Percentiles rank a stretch among this genome's conserved stretches.
phyloP scores from a whole-genome alignment of 2,329 filamentous ascomycete genomes.

The Verticillium dahliae region DNA sequence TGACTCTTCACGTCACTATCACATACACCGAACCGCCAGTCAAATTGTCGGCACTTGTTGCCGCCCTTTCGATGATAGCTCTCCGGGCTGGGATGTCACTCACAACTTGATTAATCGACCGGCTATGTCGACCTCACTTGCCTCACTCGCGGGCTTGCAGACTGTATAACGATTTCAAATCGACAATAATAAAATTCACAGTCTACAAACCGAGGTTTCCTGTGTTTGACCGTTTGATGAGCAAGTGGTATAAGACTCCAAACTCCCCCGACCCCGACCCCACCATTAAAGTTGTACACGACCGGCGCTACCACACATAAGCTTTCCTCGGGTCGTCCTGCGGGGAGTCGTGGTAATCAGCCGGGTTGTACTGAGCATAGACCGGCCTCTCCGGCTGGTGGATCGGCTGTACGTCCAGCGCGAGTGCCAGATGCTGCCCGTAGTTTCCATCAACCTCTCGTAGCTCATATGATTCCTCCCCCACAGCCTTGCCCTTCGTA shows the following conservation, averaged over 20 bases:
- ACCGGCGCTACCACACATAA: slow-evolving; percentile 3
- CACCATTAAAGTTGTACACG: not conserved
- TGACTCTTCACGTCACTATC: no score
- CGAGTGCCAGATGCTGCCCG: slow-evolving; percentile 5
- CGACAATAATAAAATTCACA: not conserved
- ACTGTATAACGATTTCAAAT: not conserved
- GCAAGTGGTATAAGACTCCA: not conserved
- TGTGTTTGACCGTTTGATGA: not conserved
- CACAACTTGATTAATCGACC: no score
- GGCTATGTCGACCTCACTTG: no score
- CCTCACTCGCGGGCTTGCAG: no score
- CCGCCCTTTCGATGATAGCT: no score
- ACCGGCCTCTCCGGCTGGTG: slow-evolving; percentile 35
- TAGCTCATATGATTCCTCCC: slow-evolving; percentile 41
- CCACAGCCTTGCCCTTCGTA: slow-evolving; percentile 32
- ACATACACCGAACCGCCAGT: no score
- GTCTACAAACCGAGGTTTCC: not conserved
- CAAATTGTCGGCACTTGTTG: no score
- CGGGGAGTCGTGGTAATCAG: slow-evolving; percentile 13
- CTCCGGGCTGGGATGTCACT: no score
- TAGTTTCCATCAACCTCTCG: slow-evolving; percentile 33
- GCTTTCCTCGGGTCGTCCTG: slow-evolving; percentile 11
- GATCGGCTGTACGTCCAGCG: slow-evolving; percentile 14
- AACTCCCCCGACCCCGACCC: not conserved
- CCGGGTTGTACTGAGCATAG: slow-evolving; percentile 10